Evolutionary conservation across 495 filamentous ascomycete species (phyloP).

Genomic region (Amphirosellinia nigrospora): DNA sequence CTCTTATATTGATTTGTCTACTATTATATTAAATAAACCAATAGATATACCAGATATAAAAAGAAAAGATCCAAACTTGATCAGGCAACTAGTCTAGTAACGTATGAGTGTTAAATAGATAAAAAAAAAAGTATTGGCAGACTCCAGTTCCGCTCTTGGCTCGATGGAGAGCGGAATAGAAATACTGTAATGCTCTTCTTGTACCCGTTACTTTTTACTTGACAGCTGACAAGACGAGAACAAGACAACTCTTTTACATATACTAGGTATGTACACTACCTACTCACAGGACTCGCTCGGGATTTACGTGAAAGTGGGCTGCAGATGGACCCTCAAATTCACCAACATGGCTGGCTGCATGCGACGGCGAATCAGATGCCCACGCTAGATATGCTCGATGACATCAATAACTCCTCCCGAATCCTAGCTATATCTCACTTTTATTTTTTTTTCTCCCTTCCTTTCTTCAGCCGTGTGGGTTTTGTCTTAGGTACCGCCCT

Average conservation of each 20-base stretch:
- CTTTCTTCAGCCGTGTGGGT: no score
- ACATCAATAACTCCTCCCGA: slow-evolving; percentile 18
- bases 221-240: no score
- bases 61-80: not conserved
- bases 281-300: slow-evolving; percentile 12
- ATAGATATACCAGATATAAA: not conserved
- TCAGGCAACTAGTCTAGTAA: not conserved
- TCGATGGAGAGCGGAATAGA: not conserved
- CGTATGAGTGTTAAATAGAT: not conserved
- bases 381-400: slow-evolving; percentile 4
- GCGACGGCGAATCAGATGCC: slow-evolving; percentile 16
- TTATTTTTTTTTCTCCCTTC: not conserved
- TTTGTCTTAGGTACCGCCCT: no score
- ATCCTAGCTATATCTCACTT: slow-evolving; percentile 8
- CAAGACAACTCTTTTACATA: no score
- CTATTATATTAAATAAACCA: not conserved
- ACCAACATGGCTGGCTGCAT: not conserved
- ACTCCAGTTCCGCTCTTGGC: not conserved
- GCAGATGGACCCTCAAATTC: slow-evolving; percentile 14
- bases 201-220: slow-evolving; percentile 11
- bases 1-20: not conserved
- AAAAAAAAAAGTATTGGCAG: not conserved
- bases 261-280: no score
- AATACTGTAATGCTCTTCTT: not conserved
- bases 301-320: slow-evolving; percentile 14